Conservation (phyloP, 2,329 filamentous ascomycete species). For the Phialocephala sp. region DNA sequence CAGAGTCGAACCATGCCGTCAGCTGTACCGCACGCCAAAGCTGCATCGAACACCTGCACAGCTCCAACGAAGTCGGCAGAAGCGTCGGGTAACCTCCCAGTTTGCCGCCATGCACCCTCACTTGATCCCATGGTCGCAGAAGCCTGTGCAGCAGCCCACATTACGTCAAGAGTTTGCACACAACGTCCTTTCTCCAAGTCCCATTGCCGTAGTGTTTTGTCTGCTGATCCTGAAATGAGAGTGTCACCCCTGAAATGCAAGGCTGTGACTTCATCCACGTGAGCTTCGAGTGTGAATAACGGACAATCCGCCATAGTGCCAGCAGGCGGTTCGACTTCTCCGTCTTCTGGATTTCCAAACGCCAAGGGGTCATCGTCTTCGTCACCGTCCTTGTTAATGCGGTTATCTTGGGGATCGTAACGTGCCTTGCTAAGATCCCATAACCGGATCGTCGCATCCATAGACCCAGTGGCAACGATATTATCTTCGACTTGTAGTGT, state of each 20-base stretch:
- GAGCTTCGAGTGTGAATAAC: constrained; percentile 85
- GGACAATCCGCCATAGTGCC: constrained; percentile 89
- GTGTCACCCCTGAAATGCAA: constrained; percentile 89
- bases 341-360: constrained; percentile 73
- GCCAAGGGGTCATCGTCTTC: constrained; percentile 72
- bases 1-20: constrained; percentile 97
- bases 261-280: constrained; percentile 93
- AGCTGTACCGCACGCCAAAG: constrained; percentile 92
- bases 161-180: constrained; percentile 94
- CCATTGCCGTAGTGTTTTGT: constrained; percentile 98
- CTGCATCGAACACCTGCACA: constrained; percentile 93
- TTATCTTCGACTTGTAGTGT: constrained; percentile 95
- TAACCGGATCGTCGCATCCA: constrained; percentile 90
- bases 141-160: constrained; percentile 96
- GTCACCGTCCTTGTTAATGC: constrained; percentile 60
- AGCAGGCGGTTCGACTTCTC: constrained; percentile 70
- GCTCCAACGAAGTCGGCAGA: constrained; percentile 92
- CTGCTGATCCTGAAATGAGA: constrained; percentile 91
- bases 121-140: constrained; percentile 69
- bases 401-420: constrained; percentile 68
- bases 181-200: constrained; percentile 97
- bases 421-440: constrained; percentile 94
- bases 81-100: constrained; percentile 66
- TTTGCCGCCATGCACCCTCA: constrained; percentile 72
- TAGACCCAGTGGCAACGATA: constrained; percentile 90